Evolutionary conservation across 306 rosid genomes (phyloP).

Genomic region (Pachyrhizus erosus): DNA sequence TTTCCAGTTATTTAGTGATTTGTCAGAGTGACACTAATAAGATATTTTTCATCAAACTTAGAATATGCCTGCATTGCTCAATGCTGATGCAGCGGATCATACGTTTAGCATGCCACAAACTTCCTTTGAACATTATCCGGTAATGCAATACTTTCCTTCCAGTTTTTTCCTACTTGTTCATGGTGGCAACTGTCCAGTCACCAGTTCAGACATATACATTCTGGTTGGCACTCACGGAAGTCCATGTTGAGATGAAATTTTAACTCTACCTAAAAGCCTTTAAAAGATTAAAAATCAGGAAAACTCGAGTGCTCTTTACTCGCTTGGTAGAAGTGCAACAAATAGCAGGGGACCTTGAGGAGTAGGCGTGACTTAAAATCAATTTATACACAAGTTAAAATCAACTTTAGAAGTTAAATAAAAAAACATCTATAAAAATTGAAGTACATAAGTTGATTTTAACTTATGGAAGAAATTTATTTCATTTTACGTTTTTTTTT

Average conservation of each 20-base stretch:
- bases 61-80: conserved; percentile 52
- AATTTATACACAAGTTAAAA: too few relatives aligned
- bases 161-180: conserved; percentile 25
- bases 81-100: conserved; percentile 45
- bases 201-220: conserved; percentile 2
- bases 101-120: conserved; percentile 46
- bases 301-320: not conserved
- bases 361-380: too few relatives aligned
- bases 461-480: too few relatives aligned
- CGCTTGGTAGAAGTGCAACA: not conserved
- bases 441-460: too few relatives aligned
- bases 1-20: conserved; percentile 22
- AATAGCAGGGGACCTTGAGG: not conserved
- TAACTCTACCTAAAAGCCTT: not conserved
- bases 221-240: not conserved
- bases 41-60: conserved; percentile 47
- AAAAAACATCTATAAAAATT: too few relatives aligned
- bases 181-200: conserved; percentile 3
- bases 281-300: not conserved
- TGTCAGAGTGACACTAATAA: not conserved
- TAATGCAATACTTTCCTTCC: conserved; percentile 52
- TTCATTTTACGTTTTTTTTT: too few relatives aligned
- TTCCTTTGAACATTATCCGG: conserved; percentile 67
- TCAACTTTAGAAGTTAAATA: too few relatives aligned
- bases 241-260: conserved; percentile 19